Evolutionary conservation across 768 basidiomycete species (phyloP), one percentile per base, ranked within the genome.

Genomic region (Tubosaeta sp.): DNA sequence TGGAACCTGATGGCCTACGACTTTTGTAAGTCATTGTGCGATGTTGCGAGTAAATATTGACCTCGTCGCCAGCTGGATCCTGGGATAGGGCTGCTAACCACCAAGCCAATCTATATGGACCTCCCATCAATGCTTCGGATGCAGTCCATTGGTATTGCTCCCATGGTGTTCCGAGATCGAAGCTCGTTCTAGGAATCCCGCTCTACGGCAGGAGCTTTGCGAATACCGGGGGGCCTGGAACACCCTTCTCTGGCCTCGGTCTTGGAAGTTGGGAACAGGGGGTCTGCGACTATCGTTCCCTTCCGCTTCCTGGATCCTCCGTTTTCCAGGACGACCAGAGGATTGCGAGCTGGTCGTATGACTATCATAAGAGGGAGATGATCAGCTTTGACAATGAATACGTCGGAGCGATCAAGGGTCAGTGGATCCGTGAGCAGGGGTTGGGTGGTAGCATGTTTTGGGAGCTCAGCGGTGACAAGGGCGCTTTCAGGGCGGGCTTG

Each of bases 1-100:
- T 98, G 94, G 95, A 98, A 99, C 66, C 71, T 99, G 68, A 99
- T 99, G 97, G 84, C 87, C 1, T 91, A 92, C 58, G 90, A 91
- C 65, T 91, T 86, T 61, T 80, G 87, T 86, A 58, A 56, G 65
- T 44, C 50, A 78, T 69, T 27, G 37, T 19, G 22, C 32, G 38
- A 34, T 25, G 39, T 37, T 50, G 19, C 26, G 54, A 41, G 52
- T 46, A 37, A 44, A 46, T 51, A 43, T 42, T 61, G 38, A 64
- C 44, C 26, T 14, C n/a, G 46, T 13, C 39, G 17, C 22, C 51
- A 88, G 86, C 86, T 55, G 88, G 88, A 22, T 88, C 87, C 19
- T 90, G 87, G 87, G 88, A 89, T 59, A 53, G 62, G 16, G 63
- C 78, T 50, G 81, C 86, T 5, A 83, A 85, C 59, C 84, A 98